A percentile compares a stretch with the other conserved stretches of the same genome.
Evolutionary conservation across 257 asterid genomes (phyloP).

Genomic region (Jacaranda copaia): DNA sequence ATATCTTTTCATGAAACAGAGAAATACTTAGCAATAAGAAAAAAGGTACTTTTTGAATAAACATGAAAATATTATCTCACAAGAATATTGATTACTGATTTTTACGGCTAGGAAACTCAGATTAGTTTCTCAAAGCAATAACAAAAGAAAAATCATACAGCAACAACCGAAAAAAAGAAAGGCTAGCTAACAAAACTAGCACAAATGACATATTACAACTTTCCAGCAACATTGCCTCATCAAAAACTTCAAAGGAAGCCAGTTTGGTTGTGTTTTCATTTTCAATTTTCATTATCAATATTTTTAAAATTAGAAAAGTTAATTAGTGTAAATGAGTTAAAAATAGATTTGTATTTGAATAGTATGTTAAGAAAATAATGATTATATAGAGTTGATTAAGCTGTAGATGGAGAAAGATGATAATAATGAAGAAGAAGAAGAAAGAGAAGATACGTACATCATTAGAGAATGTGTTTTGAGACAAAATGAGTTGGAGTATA

Average conservation of each 20-base stretch:
- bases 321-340: too few species aligned
- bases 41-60: neutral
- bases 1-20: neutral
- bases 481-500: too few species aligned
- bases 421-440: too few species aligned
- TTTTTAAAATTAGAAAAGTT: too few species aligned
- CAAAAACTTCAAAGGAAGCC: neutral
- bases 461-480: too few species aligned
- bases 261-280: too few species aligned
- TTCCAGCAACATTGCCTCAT: constrained; percentile 17
- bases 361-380: too few species aligned
- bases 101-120: neutral
- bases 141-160: constrained; percentile 7
- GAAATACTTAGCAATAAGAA: neutral
- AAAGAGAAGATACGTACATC: too few species aligned
- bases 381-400: too few species aligned
- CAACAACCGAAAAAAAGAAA: constrained; percentile 8
- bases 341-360: too few species aligned
- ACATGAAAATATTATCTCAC: neutral
- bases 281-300: too few species aligned
- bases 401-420: too few species aligned
- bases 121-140: neutral
- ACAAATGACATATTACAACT: neutral
- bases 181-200: neutral
- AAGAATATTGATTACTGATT: neutral